phyloP scores from a whole-genome alignment of 2,329 filamentous ascomycete genomes.

The Biscogniauxia mediterranea region DNA sequence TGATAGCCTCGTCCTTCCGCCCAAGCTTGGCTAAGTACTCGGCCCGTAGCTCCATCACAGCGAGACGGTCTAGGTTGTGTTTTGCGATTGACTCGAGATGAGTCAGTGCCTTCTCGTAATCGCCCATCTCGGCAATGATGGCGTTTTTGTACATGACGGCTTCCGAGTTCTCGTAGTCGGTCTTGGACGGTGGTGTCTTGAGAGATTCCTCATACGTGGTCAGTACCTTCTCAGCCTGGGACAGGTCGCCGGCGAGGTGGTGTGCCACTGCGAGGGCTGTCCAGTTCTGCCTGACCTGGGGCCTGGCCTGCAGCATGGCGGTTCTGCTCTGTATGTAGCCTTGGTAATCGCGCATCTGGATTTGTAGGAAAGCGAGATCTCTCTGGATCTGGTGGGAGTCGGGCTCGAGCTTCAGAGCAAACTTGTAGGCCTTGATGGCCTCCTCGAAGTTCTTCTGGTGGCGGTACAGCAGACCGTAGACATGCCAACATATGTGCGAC shows the following conservation, averaged over 20 bases:
- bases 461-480: constrained; percentile 91
- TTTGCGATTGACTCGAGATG: constrained; percentile 79
- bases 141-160: constrained; percentile 92
- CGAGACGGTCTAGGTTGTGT: constrained; percentile 77
- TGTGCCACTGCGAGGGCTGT: constrained; percentile 93
- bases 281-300: constrained; percentile 88
- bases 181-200: constrained; percentile 72
- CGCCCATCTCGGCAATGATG: constrained; percentile 86
- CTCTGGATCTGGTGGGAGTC: constrained; percentile 91
- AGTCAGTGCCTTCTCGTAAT: constrained; percentile 78
- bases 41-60: constrained; percentile 81
- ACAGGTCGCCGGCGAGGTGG: constrained; percentile 82
- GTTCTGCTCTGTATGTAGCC: constrained; percentile 89
- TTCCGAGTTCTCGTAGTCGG: constrained; percentile 90
- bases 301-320: constrained; percentile 81
- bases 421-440: constrained; percentile 98
- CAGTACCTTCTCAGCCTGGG: constrained; percentile 85
- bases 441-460: constrained; percentile 97
- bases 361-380: constrained; percentile 87
- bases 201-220: constrained; percentile 91
- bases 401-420: constrained; percentile 89
- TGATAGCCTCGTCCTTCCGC: constrained; percentile 74
- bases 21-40: constrained; percentile 79
- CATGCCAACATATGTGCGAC: constrained; percentile 99
- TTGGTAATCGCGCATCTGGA: constrained; percentile 94